These are phyloP conservation scores for Beta corolliflora DNA, from an alignment of 179 eudicot species.

Conservation along the genomic window DNA sequence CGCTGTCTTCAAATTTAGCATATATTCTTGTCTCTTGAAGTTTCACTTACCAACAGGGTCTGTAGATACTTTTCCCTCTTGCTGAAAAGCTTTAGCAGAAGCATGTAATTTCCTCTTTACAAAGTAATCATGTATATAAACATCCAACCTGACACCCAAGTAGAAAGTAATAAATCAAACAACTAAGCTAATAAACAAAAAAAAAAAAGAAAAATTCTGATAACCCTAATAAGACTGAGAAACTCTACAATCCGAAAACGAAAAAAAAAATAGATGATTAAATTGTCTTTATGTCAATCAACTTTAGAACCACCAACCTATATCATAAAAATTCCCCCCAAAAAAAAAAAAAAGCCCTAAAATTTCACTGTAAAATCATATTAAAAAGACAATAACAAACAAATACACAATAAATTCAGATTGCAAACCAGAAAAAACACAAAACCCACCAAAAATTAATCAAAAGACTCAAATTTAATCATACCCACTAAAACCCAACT, in stretches of 20 bases:
- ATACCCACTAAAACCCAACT: conserved; percentile 24
- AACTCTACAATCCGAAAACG: neutral
- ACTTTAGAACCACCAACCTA: too few species aligned
- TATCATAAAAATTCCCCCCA: too few species aligned
- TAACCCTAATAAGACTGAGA: conserved; percentile 19
- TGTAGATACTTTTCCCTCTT: conserved; percentile 51
- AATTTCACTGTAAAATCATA: neutral
- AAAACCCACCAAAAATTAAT: conserved; percentile 21
- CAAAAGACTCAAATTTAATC: conserved; percentile 11
- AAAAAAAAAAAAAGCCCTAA: neutral
- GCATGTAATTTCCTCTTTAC: conserved; percentile 54
- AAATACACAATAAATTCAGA: conserved; percentile 21
- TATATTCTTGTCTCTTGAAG: conserved; percentile 5
- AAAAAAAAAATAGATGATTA: too few species aligned
- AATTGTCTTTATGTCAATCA: too few species aligned
- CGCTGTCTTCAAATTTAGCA: neutral
- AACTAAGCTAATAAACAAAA: conserved; percentile 2
- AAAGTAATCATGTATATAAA: conserved; percentile 60
- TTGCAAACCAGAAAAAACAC: conserved; percentile 18
- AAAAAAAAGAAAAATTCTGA: neutral
- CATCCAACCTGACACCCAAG: conserved; percentile 53
- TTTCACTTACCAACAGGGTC: conserved; percentile 51
- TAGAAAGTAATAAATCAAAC: conserved; percentile 12
- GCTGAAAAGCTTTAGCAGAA: conserved; percentile 56
- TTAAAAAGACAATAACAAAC: neutral